Evolutionary conservation across 169 alveolate genomes (phyloP), one percentile per base, ranked within the genome.

Genomic region (Perkinsus olseni): DNA sequence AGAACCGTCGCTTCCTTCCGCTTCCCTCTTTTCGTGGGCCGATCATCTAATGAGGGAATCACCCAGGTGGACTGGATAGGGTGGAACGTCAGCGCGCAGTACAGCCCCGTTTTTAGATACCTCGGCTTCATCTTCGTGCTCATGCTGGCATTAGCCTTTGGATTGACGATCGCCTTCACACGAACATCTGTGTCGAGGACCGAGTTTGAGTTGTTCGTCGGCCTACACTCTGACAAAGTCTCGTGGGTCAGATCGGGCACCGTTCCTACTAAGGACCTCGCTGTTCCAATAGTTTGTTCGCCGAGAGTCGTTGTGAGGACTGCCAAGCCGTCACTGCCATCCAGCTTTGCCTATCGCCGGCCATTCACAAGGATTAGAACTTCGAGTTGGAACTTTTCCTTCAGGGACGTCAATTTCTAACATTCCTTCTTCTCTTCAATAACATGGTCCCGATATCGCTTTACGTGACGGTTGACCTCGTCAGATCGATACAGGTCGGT

Each of bases 61-160:
- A n/a, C n/a, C n/a, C n/a, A n/a, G n/a, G n/a, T n/a, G n/a, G n/a
- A n/a, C n/a, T n/a, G n/a, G n/a, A n/a, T n/a, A n/a, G n/a, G n/a
- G n/a, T n/a, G n/a, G n/a, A n/a, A n/a, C n/a, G n/a, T n/a, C n/a
- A n/a, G n/a, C n/a, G n/a, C n/a, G n/a, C n/a, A n/a, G n/a, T n/a
- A n/a, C n/a, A n/a, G n/a, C n/a, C n/a, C n/a, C n/a, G n/a, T n/a
- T n/a, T 28, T 8, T 28, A 62, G 82, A 62, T 62, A 62, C 91
- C 94, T 97, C 74, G 92, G 92, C 38, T 94, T 94, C 74, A 95
- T 96, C 0, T 95, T 91, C 91, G 74, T 91, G 1, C 39, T 94
- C 38, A 74, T 94, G 21, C 40, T 94, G 6, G 50, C 50, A 24
- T 50, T 74, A 37, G 38, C 93, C n/a, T 40, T 92, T 28, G 74